Evolutionary conservation across 2,329 filamentous ascomycete genomes (phyloP).

Genomic region (Diaporthe sp.): DNA sequence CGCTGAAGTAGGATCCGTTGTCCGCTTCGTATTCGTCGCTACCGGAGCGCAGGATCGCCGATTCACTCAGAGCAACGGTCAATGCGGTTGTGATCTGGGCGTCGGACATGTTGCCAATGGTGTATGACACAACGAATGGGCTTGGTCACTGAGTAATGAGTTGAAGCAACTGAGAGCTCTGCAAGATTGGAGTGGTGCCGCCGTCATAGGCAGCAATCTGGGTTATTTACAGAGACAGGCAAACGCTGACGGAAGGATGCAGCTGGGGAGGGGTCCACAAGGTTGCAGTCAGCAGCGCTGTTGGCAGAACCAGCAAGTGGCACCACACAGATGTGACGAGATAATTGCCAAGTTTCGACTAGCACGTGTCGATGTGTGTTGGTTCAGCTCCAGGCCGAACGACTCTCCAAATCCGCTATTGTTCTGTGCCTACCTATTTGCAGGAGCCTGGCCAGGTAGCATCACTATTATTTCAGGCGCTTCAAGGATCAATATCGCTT

Average conservation of each 20-base stretch:
- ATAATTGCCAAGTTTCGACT: neutral
- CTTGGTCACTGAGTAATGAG: neutral
- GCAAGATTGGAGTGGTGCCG: neutral
- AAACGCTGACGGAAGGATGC: neutral
- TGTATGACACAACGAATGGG: neutral
- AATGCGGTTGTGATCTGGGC: neutral
- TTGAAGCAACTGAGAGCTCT: neutral
- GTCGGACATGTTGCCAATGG: neutral
- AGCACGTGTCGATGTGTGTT: neutral
- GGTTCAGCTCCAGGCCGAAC: neutral
- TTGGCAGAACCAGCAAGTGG: neutral
- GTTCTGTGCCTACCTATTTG: neutral
- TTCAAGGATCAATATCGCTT: no score
- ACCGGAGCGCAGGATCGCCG: slow-evolving; percentile 40
- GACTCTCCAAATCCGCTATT: neutral
- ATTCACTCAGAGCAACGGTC: neutral
- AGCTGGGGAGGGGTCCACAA: neutral
- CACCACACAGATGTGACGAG: neutral
- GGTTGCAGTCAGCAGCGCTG: neutral
- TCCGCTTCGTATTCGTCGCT: slow-evolving; percentile 42
- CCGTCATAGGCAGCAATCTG: neutral
- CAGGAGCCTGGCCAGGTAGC: no score
- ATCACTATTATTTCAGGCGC: no score
- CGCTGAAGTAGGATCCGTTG: slow-evolving; percentile 46
- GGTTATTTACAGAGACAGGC: neutral